Conservation (phyloP, 106 monocot species). For the Gastrodia elata region DNA sequence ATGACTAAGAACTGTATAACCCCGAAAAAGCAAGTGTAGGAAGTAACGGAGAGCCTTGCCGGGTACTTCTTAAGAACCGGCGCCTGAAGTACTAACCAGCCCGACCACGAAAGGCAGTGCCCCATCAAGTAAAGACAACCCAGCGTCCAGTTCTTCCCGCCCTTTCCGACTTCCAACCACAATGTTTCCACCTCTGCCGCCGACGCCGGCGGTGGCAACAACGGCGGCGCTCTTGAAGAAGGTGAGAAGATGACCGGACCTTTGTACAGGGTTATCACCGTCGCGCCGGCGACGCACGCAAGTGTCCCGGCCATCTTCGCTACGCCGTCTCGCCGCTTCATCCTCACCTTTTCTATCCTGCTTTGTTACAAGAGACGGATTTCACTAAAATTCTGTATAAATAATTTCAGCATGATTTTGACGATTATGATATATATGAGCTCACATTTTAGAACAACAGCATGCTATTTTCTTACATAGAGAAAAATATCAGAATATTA, state of each 20-base stretch:
- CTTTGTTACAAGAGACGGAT: too few species aligned
- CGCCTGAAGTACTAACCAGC: slow-evolving; percentile 88
- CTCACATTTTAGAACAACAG: too few species aligned
- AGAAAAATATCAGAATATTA: too few species aligned
- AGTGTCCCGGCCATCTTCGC: slow-evolving; percentile 68
- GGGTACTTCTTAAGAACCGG: slow-evolving; percentile 94
- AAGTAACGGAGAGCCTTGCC: slow-evolving; percentile 86
- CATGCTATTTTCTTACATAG: too few species aligned
- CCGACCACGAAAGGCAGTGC: slow-evolving; percentile 95
- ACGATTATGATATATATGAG: neutral
- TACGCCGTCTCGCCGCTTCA: slow-evolving; percentile 69
- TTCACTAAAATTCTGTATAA: neutral
- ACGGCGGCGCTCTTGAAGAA: slow-evolving; percentile 2
- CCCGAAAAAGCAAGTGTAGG: slow-evolving; percentile 97
- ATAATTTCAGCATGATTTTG: neutral
- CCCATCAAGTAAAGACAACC: slow-evolving; percentile 81
- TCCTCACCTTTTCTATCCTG: slow-evolving; percentile 77
- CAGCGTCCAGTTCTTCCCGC: slow-evolving; percentile 72
- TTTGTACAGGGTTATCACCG: slow-evolving; percentile 87
- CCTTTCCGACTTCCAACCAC: slow-evolving; percentile 7
- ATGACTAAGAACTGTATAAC: slow-evolving; percentile 85
- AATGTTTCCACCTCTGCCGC: slow-evolving; percentile 1
- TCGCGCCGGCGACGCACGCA: slow-evolving; percentile 73
- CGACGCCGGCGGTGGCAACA: neutral
- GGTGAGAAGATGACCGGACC: slow-evolving; percentile 71